These are phyloP conservation scores for Colletotrichum tofieldiae DNA, from an alignment of 2,329 filamentous ascomycete species.

Conservation along the genomic window DNA sequence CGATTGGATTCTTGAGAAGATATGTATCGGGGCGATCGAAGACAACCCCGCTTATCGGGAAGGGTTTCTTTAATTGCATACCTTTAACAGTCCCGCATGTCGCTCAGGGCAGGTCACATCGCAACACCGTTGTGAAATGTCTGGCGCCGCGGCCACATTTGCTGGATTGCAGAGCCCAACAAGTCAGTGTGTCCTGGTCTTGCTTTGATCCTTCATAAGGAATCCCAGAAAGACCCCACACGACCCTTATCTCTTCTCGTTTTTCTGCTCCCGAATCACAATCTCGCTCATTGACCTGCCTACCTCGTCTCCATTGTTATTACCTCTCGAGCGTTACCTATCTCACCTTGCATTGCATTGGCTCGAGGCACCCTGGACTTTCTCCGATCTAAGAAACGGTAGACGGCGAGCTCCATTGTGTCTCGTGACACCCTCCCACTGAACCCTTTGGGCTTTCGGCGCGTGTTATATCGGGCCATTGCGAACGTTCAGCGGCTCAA, in stretches of 20 bases:
- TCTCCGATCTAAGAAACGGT: conserved; percentile 11
- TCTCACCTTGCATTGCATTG: conserved; percentile 8
- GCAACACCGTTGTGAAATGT: too few species aligned
- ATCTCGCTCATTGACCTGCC: conserved; percentile 1
- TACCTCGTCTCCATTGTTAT: conserved; percentile 1
- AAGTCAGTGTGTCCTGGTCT: conserved; percentile 1
- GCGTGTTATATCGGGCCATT: conserved; percentile 22
- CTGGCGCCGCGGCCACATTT: not conserved
- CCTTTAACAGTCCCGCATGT: too few species aligned
- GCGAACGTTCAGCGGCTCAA: not conserved
- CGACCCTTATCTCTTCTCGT: conserved; percentile 25
- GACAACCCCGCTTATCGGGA: not conserved
- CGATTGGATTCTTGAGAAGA: not conserved
- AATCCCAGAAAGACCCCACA: conserved; percentile 20
- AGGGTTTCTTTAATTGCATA: not conserved
- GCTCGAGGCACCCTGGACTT: not conserved
- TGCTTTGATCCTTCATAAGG: conserved; percentile 3
- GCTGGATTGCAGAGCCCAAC: not conserved
- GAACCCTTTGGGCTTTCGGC: conserved; percentile 9
- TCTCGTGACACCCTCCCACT: conserved; percentile 30
- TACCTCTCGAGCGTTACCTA: not conserved
- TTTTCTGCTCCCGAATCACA: not conserved
- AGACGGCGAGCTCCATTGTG: conserved; percentile 38
- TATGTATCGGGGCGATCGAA: not conserved
- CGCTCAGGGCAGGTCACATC: too few species aligned